Conservation (phyloP, 2,329 filamentous ascomycete species). For the Westerdykella ornata region DNA sequence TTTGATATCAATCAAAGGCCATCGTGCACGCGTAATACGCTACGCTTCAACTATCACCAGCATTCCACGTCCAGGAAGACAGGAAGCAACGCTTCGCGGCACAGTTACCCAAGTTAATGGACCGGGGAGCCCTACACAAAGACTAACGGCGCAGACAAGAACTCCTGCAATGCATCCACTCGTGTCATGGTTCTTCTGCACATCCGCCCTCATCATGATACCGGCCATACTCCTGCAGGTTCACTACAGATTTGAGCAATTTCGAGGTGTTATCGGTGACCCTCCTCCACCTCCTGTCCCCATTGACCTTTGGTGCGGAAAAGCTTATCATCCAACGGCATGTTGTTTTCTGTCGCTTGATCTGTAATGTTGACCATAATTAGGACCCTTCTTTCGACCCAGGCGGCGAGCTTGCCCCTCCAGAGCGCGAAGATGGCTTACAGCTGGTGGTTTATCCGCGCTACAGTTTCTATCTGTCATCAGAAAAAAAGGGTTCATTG, state of each 20-base stretch:
- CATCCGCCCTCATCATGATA: slow-evolving; percentile 4
- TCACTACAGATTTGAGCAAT: neutral
- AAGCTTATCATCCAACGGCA: slow-evolving; percentile 41
- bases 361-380: neutral
- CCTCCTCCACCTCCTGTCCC: slow-evolving; percentile 36
- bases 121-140: too few species aligned
- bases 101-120: too few species aligned
- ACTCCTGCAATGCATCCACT: neutral
- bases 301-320: slow-evolving; percentile 46
- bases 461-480: slow-evolving; percentile 44
- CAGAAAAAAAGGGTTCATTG: slow-evolving; percentile 39
- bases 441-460: slow-evolving; percentile 42
- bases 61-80: too few species aligned
- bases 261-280: neutral
- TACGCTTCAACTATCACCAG: too few species aligned
- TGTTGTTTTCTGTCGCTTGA: slow-evolving; percentile 5
- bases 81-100: too few species aligned
- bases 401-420: slow-evolving; percentile 43
- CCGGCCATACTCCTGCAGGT: slow-evolving; percentile 3
- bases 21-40: too few species aligned
- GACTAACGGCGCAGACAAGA: neutral
- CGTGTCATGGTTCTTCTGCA: slow-evolving; percentile 1
- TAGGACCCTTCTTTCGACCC: slow-evolving; percentile 45
- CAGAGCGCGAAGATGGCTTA: slow-evolving; percentile 22
- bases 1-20: too few species aligned